Evolutionary conservation across 441 rosid genomes (phyloP), one percentile per base, ranked within the genome.

Genomic region (Adansonia madagascariensis): DNA sequence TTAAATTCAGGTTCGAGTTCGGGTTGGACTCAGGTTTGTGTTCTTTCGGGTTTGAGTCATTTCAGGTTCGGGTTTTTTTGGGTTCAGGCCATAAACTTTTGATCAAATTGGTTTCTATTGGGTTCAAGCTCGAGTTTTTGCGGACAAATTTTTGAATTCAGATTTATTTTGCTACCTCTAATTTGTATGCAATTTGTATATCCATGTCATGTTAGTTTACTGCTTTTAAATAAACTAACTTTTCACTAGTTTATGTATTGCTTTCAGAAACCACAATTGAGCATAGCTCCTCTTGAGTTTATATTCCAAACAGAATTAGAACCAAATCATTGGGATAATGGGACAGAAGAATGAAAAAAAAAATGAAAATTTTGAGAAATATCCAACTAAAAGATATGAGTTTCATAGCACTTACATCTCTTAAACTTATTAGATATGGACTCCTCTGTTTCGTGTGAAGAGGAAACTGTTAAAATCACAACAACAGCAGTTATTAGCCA

Each of bases 391-490:
- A 44, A 6, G 20, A 60, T 22, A 27, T 39, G 49, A 61, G 43
- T 24, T 47, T n/a, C 41, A 10, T 52, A 49, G 65, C 27, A 77
- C 91, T 86, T 83, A 90, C 94, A 90, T 79, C 76, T 85, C 71
- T 73, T 62, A 39, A 87, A 66, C 47, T 75, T 74, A 20, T 84
- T 61, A 22, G 86, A 78, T 71, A 88, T 75, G n/a, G 76, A 18
- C 4, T 66, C 53, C 24, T 77, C 82, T 41, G 53, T 82, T 67
- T 27, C 5, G 27, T 15, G 14, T 44, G 74, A 50, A 14, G 82
- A 55, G 9, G 87, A 79, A 82, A 83, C 94, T 90, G 87, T 20
- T 83, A 75, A 31, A 77, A 31, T 31, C 35, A 55, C 35, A 81
- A 61, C 55, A 59, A 18, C 17, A 52, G 56, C 60, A 77, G 71